Base-by-base conservation (phyloP, 1,139 yeast species). In the Candida sojae region DNA sequence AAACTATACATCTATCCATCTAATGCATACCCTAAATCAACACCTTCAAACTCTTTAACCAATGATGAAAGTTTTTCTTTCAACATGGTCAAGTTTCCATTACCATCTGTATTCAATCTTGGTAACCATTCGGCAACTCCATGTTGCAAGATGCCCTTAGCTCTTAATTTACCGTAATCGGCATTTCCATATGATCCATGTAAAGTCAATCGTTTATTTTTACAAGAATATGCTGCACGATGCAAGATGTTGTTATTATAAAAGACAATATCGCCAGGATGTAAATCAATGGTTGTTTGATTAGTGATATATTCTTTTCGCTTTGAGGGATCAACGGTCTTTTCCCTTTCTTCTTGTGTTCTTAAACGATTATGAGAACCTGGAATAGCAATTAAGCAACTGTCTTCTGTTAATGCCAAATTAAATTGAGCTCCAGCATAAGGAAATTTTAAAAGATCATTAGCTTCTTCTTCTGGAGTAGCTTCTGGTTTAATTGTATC, bases 381-480 rank as follows among this genome's bases (percentile, higher is more conserved):
- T 1, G 84, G 84, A 34, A 80, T 64, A 5, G 77, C 84, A 50
- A 80, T 76, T 47, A 80, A 66, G 55, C 83, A 79, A 28, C 63
- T 63, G 53, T 80, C 84, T 6, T 72, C 66, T 9, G 80, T 76
- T 44, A 80, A 63, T 1, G 84, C 80, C 59, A 80, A 67, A 56
- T 80, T 80, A 66, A 79, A 80, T 55, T 80, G 84, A 10, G 83
- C 73, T 2, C 83, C 84, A 28, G 82, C 78, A 47, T 71, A 75
- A 0, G 82, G 80, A 44, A 75, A 66, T 43, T 61, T 50, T 39
- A 68, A 63, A 47, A 70, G 61, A 50, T 73, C 73, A 32, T 62
- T 64, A 3, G 71, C 68, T 57, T 80, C 84, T 58, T 79, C 77
- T 47, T 73, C 79, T 2, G 69, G 70, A 4, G 76, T 62, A 7